Base-by-base conservation (phyloP, 495 filamentous ascomycete species). In the Xylaria palmicola region DNA sequence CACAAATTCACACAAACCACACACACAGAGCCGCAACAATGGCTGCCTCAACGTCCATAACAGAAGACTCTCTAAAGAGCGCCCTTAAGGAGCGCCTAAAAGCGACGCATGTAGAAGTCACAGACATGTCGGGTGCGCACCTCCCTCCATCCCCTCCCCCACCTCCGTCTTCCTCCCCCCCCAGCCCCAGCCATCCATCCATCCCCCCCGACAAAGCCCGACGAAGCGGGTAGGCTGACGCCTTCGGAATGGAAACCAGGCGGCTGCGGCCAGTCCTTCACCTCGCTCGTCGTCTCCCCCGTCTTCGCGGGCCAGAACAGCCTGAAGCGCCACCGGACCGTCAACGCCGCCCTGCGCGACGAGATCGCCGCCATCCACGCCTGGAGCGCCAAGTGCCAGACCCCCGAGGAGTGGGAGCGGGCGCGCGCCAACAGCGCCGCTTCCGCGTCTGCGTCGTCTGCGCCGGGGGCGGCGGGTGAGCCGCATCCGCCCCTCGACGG, bases 311-410 rank as follows among this genome's bases (percentile, higher is more conserved):
- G 89, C 72, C 96, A 95, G 79, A 93, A 81, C 49, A 88, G 90
- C 53, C 86, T 98, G 17, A 90, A 91, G 56, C 85, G 93, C 15
- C 91, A 97, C 77, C 86, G 94, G 20, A 80, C 96, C 51, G 94
- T 97, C 48, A 98, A 98, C 75, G 82, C 83, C 2, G 87, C 86
- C 6, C 75, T 98, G 69, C 94, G 93, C 78, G 83, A 84, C n/a
- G 94, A 98, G 79, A 94, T 98, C 73, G 90, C 91, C 4, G 85
- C 86, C 45, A 97, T 98, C 57, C 94, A 98, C 80, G 94, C 94
- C n/a, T 98, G 94, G 94, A 93, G 90, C 59, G 91, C 94, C 24
- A 96, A 93, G 76, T 98, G 95, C 75, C 91, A 89, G 79, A 98
- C 94, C 15, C 91, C 92, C 1, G 93, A 93, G 73, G 91, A 98